Conservation (phyloP, 1,284 basidiomycete genomes). For the Ustilago xerochloae region DNA sequence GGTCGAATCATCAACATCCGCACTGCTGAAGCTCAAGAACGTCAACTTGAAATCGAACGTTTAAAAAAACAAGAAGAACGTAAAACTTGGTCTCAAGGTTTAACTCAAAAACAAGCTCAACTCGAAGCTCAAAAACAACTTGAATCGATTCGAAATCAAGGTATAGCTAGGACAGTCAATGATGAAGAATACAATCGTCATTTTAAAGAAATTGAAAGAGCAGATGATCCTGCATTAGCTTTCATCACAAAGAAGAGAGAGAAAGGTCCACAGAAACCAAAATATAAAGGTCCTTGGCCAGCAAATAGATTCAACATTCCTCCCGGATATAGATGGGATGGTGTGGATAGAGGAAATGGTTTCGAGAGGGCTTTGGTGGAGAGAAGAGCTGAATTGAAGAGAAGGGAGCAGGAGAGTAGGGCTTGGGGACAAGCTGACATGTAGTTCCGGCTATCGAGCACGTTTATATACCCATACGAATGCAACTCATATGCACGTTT, state of each 20-base stretch:
- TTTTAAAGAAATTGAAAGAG: conserved; percentile 80
- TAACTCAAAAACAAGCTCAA: conserved; percentile 76
- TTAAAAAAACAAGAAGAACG: conserved; percentile 84
- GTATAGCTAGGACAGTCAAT: conserved; percentile 72
- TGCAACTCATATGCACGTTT: too few species aligned
- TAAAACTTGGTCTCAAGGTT: conserved; percentile 96
- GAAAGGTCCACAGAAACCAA: conserved; percentile 81
- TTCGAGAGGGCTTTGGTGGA: conserved; percentile 83
- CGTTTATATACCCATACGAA: conserved; percentile 5
- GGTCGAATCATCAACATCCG: conserved; percentile 90
- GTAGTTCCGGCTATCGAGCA: conserved; percentile 3
- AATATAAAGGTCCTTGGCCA: conserved; percentile 86
- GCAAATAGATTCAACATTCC: conserved; percentile 94
- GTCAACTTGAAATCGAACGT: too few species aligned
- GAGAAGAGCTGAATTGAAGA: conserved; percentile 26
- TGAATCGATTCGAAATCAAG: conserved; percentile 3
- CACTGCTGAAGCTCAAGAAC: conserved; percentile 81
- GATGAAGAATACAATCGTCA: conserved; percentile 87
- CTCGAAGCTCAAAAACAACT: conserved; percentile 69
- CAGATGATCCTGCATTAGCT: conserved; percentile 94
- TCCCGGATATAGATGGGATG: conserved; percentile 95
- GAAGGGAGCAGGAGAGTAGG: conserved; percentile 30
- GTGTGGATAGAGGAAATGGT: conserved; percentile 79
- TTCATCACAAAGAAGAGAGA: conserved; percentile 80
- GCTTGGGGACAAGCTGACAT: conserved; percentile 55